phyloP scores from a whole-genome alignment of 2,329 filamentous ascomycete species.

The Dothistroma pini region DNA sequence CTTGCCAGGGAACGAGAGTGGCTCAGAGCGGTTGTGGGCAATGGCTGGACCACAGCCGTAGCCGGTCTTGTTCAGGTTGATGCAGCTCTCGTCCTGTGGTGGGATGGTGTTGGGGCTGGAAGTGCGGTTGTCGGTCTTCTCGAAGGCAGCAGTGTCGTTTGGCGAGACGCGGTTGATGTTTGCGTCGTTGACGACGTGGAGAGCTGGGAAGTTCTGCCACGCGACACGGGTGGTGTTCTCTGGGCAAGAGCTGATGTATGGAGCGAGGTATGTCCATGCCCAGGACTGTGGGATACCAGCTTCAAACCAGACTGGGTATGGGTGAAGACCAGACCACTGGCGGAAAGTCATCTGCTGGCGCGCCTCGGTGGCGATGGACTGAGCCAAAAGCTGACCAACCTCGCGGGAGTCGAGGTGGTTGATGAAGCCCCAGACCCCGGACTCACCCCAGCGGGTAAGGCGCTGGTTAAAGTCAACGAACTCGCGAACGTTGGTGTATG shows the following conservation, averaged over 20 bases:
- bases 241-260: constrained; percentile 76
- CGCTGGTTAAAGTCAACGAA: constrained; percentile 83
- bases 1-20: constrained; percentile 71
- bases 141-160: constrained; percentile 58
- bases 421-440: constrained; percentile 77
- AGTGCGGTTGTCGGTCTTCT: constrained; percentile 59
- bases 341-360: constrained; percentile 83
- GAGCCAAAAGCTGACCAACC: constrained; percentile 67
- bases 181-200: constrained; percentile 71
- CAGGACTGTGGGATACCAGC: constrained; percentile 77
- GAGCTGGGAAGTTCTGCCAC: constrained; percentile 79
- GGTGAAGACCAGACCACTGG: constrained; percentile 74
- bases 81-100: constrained; percentile 50
- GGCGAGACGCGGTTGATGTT: constrained; percentile 67
- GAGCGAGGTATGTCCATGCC: constrained; percentile 77
- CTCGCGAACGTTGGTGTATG: constrained; percentile 68
- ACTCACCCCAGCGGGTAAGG: constrained; percentile 76
- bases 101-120: constrained; percentile 53
- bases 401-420: constrained; percentile 73
- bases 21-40: constrained; percentile 63
- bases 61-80: constrained; percentile 53
- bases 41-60: constrained; percentile 63
- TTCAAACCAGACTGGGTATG: constrained; percentile 81
- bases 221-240: constrained; percentile 67
- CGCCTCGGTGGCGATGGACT: constrained; percentile 74